Conservation (phyloP, 2,329 filamentous ascomycete species). For the Aspergillus terreus region DNA sequence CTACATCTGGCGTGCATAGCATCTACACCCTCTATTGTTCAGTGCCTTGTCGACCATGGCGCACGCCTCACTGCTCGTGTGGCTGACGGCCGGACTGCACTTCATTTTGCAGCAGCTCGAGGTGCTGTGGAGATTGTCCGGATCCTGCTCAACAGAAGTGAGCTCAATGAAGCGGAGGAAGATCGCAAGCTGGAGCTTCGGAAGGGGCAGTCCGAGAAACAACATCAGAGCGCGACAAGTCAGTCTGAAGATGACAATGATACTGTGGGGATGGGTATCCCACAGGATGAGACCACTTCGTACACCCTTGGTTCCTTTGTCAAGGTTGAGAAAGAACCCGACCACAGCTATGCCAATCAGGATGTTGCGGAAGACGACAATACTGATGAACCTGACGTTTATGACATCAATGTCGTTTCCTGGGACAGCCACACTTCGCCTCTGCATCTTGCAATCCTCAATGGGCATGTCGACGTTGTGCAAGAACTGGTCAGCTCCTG, state of each 20-base stretch:
- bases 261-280: slow-evolving; percentile 14
- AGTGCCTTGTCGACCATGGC: slow-evolving; percentile 66
- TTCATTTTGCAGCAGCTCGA: slow-evolving; percentile 74
- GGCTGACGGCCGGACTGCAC: slow-evolving; percentile 73
- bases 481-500: slow-evolving; percentile 66
- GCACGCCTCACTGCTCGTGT: slow-evolving; percentile 70
- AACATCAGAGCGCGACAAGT: slow-evolving; percentile 17
- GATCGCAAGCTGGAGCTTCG: slow-evolving; percentile 58
- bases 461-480: slow-evolving; percentile 67
- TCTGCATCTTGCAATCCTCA: slow-evolving; percentile 73
- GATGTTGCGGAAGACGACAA: slow-evolving; percentile 52
- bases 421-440: slow-evolving; percentile 75
- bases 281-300: slow-evolving; percentile 45
- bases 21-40: slow-evolving; percentile 67
- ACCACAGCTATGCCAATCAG: slow-evolving; percentile 29
- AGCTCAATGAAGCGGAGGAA: slow-evolving; percentile 50
- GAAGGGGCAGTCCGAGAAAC: slow-evolving; percentile 19
- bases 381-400: slow-evolving; percentile 71
- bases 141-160: slow-evolving; percentile 69
- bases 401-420: slow-evolving; percentile 71
- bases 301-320: slow-evolving; percentile 69
- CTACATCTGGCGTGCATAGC: slow-evolving; percentile 70
- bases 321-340: slow-evolving; percentile 47
- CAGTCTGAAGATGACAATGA: slow-evolving; percentile 23
- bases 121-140: slow-evolving; percentile 67